Evolutionary conservation across 2,329 filamentous ascomycete species (phyloP).

Genomic region (Colletotrichum cordylinicola): DNA sequence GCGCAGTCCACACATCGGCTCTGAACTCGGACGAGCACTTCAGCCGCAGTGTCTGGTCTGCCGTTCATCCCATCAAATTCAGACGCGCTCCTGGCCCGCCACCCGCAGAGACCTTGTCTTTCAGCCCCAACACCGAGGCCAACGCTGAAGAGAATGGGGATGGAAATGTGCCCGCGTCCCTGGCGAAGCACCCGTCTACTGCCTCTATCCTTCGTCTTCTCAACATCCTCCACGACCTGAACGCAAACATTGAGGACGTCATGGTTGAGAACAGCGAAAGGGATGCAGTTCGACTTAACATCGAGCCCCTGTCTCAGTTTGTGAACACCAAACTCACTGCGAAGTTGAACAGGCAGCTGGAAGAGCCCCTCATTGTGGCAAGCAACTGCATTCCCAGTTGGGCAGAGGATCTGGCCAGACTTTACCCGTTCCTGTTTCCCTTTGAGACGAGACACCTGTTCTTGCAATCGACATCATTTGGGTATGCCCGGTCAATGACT

Average conservation of each 20-base stretch:
- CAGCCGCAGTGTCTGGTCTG: slow-evolving; percentile 85
- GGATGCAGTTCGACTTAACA: slow-evolving; percentile 71
- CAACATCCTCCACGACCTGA: slow-evolving; percentile 90
- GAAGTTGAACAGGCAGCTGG: slow-evolving; percentile 94
- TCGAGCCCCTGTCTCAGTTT: slow-evolving; percentile 89
- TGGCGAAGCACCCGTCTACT: slow-evolving; percentile 84
- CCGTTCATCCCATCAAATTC: slow-evolving; percentile 90
- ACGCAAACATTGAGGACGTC: slow-evolving; percentile 92
- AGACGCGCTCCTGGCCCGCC: slow-evolving; percentile 84
- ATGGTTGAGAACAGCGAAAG: slow-evolving; percentile 72
- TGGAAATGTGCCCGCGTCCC: slow-evolving; percentile 72
- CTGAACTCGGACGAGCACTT: slow-evolving; percentile 65
- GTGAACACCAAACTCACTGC: slow-evolving; percentile 98
- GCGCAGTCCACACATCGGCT: slow-evolving; percentile 78
- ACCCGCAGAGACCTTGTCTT: slow-evolving; percentile 71
- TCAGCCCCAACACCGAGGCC: slow-evolving; percentile 53
- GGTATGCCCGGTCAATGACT: slow-evolving; percentile 96
- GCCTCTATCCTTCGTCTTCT: slow-evolving; percentile 87
- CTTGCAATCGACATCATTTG: slow-evolving; percentile 96
- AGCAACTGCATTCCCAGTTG: slow-evolving; percentile 95
- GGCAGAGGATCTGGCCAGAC: slow-evolving; percentile 91
- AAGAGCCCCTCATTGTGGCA: slow-evolving; percentile 95
- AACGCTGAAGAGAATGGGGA: slow-evolving; percentile 61
- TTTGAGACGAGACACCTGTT: slow-evolving; percentile 98
- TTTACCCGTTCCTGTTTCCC: slow-evolving; percentile 96